Evolutionary conservation across 2,329 filamentous ascomycete genomes (phyloP).

Genomic region (Biscogniauxia mediterranea): DNA sequence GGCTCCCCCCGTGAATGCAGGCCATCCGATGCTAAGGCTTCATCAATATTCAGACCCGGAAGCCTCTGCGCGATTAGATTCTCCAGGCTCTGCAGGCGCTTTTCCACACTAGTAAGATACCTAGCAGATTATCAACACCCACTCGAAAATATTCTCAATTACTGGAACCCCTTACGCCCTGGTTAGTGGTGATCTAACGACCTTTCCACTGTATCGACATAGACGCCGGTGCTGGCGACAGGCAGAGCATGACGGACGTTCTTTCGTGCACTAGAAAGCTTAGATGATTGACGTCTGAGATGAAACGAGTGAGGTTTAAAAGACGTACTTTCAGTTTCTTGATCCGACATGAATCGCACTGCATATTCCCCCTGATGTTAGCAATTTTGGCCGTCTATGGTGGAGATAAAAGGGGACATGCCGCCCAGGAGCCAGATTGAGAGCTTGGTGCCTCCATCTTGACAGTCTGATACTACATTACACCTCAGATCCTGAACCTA

Average conservation of each 20-base stretch:
- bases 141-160: not conserved
- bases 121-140: not conserved
- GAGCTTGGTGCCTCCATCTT: not conserved
- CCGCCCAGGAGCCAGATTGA: not conserved
- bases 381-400: not conserved
- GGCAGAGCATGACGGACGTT: not conserved
- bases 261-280: not conserved
- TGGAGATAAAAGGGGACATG: not conserved
- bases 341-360: constrained; percentile 1
- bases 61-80: not conserved
- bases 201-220: constrained; percentile 4
- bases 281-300: not conserved
- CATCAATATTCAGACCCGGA: constrained; percentile 1
- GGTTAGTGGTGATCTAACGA: constrained; percentile 2
- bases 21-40: not conserved
- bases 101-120: constrained; percentile 1
- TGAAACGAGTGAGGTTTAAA: too few species aligned
- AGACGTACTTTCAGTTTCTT: constrained; percentile 4
- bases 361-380: not conserved
- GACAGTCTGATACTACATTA: not conserved
- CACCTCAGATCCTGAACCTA: too few species aligned
- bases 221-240: not conserved
- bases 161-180: not conserved
- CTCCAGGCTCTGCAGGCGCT: constrained; percentile 1
- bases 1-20: not conserved